These are phyloP conservation scores for Trematosphaeria pertusa DNA, from an alignment of 2,329 filamentous ascomycete species.

Conservation along the genomic window DNA sequence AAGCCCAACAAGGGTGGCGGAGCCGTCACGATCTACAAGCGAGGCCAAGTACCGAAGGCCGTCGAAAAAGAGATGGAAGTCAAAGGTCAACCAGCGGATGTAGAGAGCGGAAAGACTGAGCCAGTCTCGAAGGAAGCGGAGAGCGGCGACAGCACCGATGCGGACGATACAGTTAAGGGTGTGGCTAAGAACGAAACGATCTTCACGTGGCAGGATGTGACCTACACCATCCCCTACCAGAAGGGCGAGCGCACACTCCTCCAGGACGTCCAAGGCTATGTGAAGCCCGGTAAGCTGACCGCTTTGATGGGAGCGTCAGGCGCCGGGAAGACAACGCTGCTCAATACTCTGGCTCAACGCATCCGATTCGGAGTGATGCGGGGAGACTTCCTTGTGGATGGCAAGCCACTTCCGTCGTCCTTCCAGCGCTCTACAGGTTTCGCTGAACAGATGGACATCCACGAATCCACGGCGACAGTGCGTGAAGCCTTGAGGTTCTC, in stretches of 20 bases:
- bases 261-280: constrained; percentile 76
- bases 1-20: constrained; percentile 68
- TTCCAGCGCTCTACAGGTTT: constrained; percentile 82
- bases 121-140: constrained; percentile 32
- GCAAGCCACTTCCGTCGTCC: constrained; percentile 63
- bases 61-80: constrained; percentile 65
- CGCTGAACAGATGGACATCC: constrained; percentile 71
- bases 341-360: constrained; percentile 49
- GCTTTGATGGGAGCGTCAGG: constrained; percentile 77
- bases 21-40: constrained; percentile 67
- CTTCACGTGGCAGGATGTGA: constrained; percentile 85
- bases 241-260: constrained; percentile 57
- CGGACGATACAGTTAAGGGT: constrained; percentile 50
- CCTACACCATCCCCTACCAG: constrained; percentile 71
- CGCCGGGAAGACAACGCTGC: constrained; percentile 45
- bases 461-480: constrained; percentile 68
- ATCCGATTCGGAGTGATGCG: constrained; percentile 54
- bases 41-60: constrained; percentile 66
- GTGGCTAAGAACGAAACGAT: constrained; percentile 67
- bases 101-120: constrained; percentile 58
- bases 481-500: constrained; percentile 70
- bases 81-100: constrained; percentile 53
- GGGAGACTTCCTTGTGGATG: constrained; percentile 55
- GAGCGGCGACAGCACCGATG: constrained; percentile 29
- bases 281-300: constrained; percentile 88